Conservation (phyloP, 768 basidiomycete genomes). For the Lactifluus echinatus region DNA sequence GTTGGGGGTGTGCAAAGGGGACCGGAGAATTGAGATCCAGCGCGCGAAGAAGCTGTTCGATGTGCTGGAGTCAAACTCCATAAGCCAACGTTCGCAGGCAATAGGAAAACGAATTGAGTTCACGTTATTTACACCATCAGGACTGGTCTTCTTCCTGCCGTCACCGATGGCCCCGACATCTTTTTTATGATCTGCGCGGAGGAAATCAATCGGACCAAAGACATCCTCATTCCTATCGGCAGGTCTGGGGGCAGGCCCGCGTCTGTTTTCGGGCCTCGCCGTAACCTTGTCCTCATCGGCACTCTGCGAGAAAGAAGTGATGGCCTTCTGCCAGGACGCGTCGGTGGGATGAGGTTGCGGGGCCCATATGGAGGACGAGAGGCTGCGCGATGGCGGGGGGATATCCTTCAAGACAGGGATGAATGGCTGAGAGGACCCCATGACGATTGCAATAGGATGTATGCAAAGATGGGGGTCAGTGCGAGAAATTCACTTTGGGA, state of each 20-base stretch:
- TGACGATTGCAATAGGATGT: not conserved
- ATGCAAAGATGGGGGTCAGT: conserved; percentile 9
- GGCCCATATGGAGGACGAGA: conserved; percentile 62
- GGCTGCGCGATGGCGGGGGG: conserved; percentile 16
- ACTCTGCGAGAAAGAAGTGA: conserved; percentile 45
- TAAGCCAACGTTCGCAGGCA: conserved; percentile 14
- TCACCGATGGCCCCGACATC: conserved; percentile 72
- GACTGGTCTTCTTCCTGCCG: conserved; percentile 56
- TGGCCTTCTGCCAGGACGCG: conserved; percentile 56
- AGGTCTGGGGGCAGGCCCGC: conserved; percentile 25
- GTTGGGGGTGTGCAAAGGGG: conserved; percentile 33
- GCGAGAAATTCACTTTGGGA: conserved; percentile 8
- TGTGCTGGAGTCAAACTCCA: conserved; percentile 42
- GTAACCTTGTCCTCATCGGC: conserved; percentile 32
- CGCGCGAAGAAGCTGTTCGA: conserved; percentile 72
- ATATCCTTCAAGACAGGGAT: conserved; percentile 13
- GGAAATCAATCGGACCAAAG: conserved; percentile 46
- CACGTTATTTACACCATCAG: conserved; percentile 50
- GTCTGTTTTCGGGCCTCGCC: conserved; percentile 23
- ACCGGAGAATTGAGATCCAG: conserved; percentile 73
- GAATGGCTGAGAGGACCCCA: conserved; percentile 20
- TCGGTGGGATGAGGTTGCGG: conserved; percentile 67
- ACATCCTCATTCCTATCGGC: conserved; percentile 48
- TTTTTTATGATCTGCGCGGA: conserved; percentile 33
- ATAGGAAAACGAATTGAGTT: conserved; percentile 25